A percentile compares a stretch with the other conserved stretches of the same genome.
Conservation (phyloP, 768 basidiomycete genomes). For the Ramaria rubella region DNA sequence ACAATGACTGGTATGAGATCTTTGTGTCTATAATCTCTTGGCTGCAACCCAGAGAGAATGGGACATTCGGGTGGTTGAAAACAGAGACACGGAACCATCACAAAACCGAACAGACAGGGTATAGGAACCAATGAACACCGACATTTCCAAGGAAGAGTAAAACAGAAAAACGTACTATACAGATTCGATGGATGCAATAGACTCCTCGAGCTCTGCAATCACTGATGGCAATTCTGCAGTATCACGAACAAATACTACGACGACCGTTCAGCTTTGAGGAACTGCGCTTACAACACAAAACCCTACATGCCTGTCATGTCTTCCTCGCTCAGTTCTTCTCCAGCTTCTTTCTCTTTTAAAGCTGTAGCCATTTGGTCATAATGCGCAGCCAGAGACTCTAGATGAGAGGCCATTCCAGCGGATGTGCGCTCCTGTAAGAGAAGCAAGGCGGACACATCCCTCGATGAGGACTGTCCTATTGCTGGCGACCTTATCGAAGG, state of each 20-base stretch:
- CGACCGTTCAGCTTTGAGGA: not conserved
- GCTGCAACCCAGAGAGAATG: constrained; percentile 29
- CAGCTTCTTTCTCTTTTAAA: constrained; percentile 60
- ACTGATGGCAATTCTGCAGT: constrained; percentile 72
- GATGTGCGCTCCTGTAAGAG: constrained; percentile 50
- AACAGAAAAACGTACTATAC: constrained; percentile 43
- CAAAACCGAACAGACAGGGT: not conserved
- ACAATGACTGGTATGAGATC: constrained; percentile 36
- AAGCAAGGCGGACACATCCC: constrained; percentile 33
- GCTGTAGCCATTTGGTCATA: constrained; percentile 73
- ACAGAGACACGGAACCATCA: not conserved
- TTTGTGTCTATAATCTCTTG: constrained; percentile 43
- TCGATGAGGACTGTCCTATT: constrained; percentile 23
- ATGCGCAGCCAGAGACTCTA: constrained; percentile 68
- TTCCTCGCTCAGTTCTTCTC: constrained; percentile 57
- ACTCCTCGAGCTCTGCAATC: constrained; percentile 63
- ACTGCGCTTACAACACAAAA: not conserved
- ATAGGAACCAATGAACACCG: constrained; percentile 1
- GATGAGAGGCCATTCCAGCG: constrained; percentile 61
- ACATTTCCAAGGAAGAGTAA: not conserved
- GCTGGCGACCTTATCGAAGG: not conserved
- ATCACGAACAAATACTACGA: constrained; percentile 73
- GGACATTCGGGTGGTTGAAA: not conserved
- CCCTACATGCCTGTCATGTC: constrained; percentile 55
- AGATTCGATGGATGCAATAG: constrained; percentile 43